Conservation (phyloP, 306 rosid species). For the Begonia loranthoides region DNA sequence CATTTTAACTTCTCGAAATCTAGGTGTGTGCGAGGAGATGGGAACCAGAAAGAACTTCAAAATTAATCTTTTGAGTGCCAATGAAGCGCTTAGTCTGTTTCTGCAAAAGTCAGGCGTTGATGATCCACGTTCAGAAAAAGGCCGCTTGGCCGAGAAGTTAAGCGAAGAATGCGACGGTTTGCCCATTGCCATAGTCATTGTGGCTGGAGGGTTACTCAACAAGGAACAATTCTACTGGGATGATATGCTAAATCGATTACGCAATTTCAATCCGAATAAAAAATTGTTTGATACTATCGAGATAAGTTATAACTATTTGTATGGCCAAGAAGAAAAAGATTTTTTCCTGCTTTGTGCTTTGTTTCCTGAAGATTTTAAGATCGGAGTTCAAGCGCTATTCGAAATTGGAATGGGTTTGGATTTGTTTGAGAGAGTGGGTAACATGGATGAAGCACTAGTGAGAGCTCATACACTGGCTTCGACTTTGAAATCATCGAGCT, state of each 20-base stretch:
- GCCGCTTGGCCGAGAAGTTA: background rate
- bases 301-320: background rate
- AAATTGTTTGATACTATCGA: background rate
- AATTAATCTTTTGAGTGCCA: background rate
- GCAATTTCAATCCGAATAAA: background rate
- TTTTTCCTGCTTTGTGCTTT: background rate
- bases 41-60: background rate
- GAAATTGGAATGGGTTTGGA: background rate
- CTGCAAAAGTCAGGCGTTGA: background rate
- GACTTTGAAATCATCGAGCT: too few species aligned
- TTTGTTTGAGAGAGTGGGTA: too few species aligned
- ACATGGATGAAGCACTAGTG: too few species aligned
- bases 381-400: background rate
- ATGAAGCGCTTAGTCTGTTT: background rate
- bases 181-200: background rate
- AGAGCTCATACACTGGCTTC: too few species aligned
- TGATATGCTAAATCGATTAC: background rate
- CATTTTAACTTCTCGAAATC: background rate
- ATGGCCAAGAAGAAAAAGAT: background rate
- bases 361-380: background rate
- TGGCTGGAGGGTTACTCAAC: background rate
- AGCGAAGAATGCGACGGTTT: background rate
- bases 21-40: background rate
- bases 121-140: background rate
- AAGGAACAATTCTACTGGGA: background rate